Conservation (phyloP, 805 yeast genomes). For the Kregervanrija pseudodelftensis region DNA sequence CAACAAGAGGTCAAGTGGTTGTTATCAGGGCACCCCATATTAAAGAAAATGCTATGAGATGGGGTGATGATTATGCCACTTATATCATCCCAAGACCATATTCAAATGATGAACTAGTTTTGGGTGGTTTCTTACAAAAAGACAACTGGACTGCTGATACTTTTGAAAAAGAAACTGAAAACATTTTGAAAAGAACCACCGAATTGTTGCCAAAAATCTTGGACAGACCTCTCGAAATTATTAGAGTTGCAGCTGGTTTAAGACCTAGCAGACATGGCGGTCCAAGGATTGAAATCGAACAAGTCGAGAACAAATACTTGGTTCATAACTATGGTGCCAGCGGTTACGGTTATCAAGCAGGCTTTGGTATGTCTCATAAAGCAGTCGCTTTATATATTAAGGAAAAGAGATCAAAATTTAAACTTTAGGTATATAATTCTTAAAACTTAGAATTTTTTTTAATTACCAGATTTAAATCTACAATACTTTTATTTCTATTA, state of each 20-base stretch:
- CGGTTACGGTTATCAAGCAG: slow-evolving; percentile 63
- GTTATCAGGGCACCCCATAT: slow-evolving; percentile 66
- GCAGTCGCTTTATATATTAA: slow-evolving; percentile 33
- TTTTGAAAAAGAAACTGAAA: slow-evolving; percentile 47
- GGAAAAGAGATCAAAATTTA: slow-evolving; percentile 8
- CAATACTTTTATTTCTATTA: background rate
- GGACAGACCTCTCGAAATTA: slow-evolving; percentile 38
- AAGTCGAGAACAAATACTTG: slow-evolving; percentile 34
- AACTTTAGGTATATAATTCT: slow-evolving; percentile 1
- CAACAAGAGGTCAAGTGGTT: slow-evolving; percentile 77
- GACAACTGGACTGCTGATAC: slow-evolving; percentile 59
- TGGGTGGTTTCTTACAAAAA: slow-evolving; percentile 70
- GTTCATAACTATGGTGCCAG: slow-evolving; percentile 70
- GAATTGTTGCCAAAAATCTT: slow-evolving; percentile 43
- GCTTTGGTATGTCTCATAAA: slow-evolving; percentile 48
- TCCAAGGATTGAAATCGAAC: slow-evolving; percentile 56
- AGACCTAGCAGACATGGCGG: slow-evolving; percentile 78
- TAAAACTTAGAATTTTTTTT: background rate
- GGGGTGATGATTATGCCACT: slow-evolving; percentile 58
- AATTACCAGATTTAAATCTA: background rate
- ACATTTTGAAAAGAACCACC: slow-evolving; percentile 54
- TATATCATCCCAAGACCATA: slow-evolving; percentile 68
- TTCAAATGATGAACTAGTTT: slow-evolving; percentile 56
- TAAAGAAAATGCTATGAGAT: slow-evolving; percentile 47
- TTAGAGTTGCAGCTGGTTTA: slow-evolving; percentile 65